Conservation (phyloP, 1,139 yeast species). For the Suzukiozyma palmioleophila region DNA sequence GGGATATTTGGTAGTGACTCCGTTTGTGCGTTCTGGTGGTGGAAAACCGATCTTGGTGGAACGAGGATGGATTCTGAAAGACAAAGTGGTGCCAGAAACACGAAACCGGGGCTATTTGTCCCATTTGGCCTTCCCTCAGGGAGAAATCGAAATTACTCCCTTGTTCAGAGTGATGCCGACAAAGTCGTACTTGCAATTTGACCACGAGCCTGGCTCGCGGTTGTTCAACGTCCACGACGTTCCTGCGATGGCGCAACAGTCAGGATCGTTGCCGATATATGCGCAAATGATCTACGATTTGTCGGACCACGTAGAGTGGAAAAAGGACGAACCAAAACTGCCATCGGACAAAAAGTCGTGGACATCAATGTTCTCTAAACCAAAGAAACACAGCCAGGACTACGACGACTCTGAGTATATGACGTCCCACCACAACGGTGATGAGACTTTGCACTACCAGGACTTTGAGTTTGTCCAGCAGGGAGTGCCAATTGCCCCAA, state of each 20-base stretch:
- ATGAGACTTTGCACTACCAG: slow-evolving; percentile 36
- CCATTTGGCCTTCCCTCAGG: slow-evolving; percentile 69
- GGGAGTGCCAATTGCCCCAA: slow-evolving; percentile 88
- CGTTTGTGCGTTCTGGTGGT: slow-evolving; percentile 72
- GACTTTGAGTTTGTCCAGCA: slow-evolving; percentile 55
- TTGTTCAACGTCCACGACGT: slow-evolving; percentile 72
- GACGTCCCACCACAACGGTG: slow-evolving; percentile 17
- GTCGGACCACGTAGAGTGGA: slow-evolving; percentile 56
- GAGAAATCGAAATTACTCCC: slow-evolving; percentile 70
- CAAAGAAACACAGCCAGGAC: slow-evolving; percentile 1
- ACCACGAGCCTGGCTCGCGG: slow-evolving; percentile 62
- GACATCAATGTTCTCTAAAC: slow-evolving; percentile 5
- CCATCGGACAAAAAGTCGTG: slow-evolving; percentile 8
- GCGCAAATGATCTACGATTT: slow-evolving; percentile 71
- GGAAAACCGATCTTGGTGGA: slow-evolving; percentile 70
- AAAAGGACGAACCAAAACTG: slow-evolving; percentile 12
- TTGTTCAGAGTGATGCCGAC: slow-evolving; percentile 68
- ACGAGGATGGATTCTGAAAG: slow-evolving; percentile 89
- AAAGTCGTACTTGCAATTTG: slow-evolving; percentile 70
- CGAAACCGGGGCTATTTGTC: slow-evolving; percentile 48
- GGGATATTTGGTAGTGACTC: slow-evolving; percentile 81
- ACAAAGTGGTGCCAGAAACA: slow-evolving; percentile 58
- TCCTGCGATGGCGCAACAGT: slow-evolving; percentile 68
- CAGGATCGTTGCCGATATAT: slow-evolving; percentile 69
- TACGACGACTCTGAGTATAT: slow-evolving; percentile 16